Evolutionary conservation across 1,284 basidiomycete genomes (phyloP), one percentile per base, ranked within the genome.

Genomic region (Ganoderma sinense): DNA sequence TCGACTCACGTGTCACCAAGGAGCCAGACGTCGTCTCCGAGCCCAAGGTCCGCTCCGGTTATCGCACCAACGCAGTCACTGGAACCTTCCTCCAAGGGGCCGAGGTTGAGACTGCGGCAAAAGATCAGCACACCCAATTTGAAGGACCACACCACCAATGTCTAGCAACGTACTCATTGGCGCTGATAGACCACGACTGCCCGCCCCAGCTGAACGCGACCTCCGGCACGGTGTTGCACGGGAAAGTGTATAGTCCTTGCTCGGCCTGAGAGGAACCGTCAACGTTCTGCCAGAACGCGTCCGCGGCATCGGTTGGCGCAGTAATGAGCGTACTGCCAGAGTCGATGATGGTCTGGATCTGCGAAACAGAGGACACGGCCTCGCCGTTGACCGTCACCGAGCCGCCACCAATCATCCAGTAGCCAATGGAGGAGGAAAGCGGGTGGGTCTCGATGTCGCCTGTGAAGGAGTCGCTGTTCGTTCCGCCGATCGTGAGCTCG

Each of bases 401-500:
- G 56, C 82, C 81, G 60, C 84, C 74, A 11, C 67, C 75, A 45
- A 86, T 80, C 68, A 84, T 79, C 84, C 85, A 87, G 74, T 76
- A 87, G 6, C 80, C 84, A 5, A 67, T 33, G 26, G 69, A 66
- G 16, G 68, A 68, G 8, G n/a, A 65, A 31, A 69, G 14, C 18
- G n/a, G 20, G 64, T 75, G 73, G 48, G 48, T 71, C 58, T 72
- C 74, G 67, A 85, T 76, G 26, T 69, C 70, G 67, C 78, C 86
- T n/a, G 75, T 81, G 75, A 84, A 86, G 58, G 84, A 74, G 4
- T 71, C 60, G 11, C 69, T 71, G 74, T 89, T 80, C 0, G 82
- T 79, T 11, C 88, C 90, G 59, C 92, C 92, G 62, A 93, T 79
- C 73, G 81, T 85, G 14, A 93, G 85, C 75, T 89, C 85, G 26